Evolutionary conservation across 495 filamentous ascomycete species (phyloP).

Genomic region (Penicillium ochrochloron): DNA sequence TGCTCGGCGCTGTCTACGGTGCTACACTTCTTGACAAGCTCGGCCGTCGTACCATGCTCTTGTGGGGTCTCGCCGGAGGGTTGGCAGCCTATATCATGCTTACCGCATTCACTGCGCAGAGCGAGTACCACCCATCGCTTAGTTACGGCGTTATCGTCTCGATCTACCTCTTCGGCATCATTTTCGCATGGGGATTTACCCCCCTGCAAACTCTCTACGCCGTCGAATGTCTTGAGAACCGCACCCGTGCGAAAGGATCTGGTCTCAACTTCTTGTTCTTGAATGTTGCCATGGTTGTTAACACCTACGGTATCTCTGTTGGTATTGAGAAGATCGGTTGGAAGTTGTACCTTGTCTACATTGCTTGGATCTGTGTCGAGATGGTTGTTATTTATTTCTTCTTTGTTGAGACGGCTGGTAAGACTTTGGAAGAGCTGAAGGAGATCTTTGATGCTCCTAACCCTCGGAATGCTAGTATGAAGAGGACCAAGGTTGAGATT

Average conservation of each 20-base stretch:
- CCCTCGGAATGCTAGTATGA: constrained; percentile 54
- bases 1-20: constrained; percentile 6
- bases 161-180: constrained; percentile 69
- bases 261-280: constrained; percentile 54
- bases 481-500: constrained; percentile 11
- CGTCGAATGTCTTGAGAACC: constrained; percentile 63
- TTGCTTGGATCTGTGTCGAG: constrained; percentile 60
- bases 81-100: constrained; percentile 3
- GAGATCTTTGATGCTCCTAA: constrained; percentile 64
- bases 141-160: constrained; percentile 60
- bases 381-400: constrained; percentile 62
- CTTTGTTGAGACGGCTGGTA: constrained; percentile 67
- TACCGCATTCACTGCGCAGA: constrained; percentile 1
- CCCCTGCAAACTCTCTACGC: constrained; percentile 70
- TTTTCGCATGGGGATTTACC: constrained; percentile 65
- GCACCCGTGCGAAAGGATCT: constrained; percentile 69
- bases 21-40: constrained; percentile 3
- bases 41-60: constrained; percentile 6
- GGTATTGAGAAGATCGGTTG: constrained; percentile 67
- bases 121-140: not conserved
- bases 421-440: constrained; percentile 68
- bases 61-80: not conserved
- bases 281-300: constrained; percentile 50
- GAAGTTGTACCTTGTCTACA: constrained; percentile 70
- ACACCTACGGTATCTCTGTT: constrained; percentile 59